Conservation (phyloP, 1,284 basidiomycete genomes). For the Tremellales sp. region DNA sequence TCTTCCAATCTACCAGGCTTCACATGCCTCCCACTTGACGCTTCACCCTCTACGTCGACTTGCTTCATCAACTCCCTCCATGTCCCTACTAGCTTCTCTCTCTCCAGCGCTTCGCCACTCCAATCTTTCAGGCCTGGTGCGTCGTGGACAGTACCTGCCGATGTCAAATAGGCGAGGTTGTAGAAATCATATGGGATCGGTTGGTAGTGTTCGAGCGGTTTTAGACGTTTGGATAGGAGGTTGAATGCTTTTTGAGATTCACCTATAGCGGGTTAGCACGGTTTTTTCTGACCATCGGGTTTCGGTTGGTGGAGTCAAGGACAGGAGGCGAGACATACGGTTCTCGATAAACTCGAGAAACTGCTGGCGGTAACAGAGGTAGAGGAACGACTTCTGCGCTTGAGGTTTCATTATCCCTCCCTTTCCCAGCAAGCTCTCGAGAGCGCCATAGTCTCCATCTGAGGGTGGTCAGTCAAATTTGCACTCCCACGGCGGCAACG, state of each 20-base stretch:
- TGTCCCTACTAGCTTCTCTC: constrained; percentile 43
- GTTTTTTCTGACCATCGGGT: no score
- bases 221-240: constrained; percentile 51
- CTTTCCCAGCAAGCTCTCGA: constrained; percentile 45
- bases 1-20: constrained; percentile 48
- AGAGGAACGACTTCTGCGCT: constrained; percentile 52
- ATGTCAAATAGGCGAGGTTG: constrained; percentile 52
- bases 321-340: constrained; percentile 33
- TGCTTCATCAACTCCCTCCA: constrained; percentile 44
- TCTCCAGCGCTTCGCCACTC: constrained; percentile 47
- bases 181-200: constrained; percentile 52
- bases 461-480: not conserved
- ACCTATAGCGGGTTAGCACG: constrained; percentile 16
- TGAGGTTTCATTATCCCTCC: constrained; percentile 47
- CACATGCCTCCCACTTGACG: constrained; percentile 27
- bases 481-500: no score
- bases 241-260: constrained; percentile 52
- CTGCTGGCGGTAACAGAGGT: constrained; percentile 44
- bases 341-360: constrained; percentile 53
- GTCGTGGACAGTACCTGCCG: constrained; percentile 51
- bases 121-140: constrained; percentile 51
- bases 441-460: constrained; percentile 52
- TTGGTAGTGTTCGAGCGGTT: constrained; percentile 54
- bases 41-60: not conserved
- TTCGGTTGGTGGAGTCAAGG: not conserved